Percentiles rank a stretch among this genome's conserved stretches.
Conservation (phyloP, 495 filamentous ascomycete species). For the Xylaria venustula region DNA sequence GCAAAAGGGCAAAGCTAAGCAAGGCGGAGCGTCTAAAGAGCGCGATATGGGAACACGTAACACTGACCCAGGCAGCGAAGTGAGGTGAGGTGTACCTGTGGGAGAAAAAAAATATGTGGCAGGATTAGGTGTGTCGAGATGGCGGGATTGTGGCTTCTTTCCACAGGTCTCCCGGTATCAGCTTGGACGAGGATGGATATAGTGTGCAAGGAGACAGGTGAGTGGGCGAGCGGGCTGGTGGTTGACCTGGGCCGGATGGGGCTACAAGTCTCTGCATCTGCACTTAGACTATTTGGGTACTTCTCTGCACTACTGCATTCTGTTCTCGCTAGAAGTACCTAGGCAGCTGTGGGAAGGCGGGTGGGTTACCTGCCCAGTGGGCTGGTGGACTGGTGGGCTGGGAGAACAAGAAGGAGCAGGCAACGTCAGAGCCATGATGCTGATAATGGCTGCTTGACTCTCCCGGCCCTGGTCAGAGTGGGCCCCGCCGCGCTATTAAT, state of each 20-base stretch:
- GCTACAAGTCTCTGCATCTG: neutral
- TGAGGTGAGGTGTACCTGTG: constrained; percentile 7
- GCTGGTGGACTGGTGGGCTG: neutral
- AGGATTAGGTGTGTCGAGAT: constrained; percentile 6
- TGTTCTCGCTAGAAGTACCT: too few relatives aligned
- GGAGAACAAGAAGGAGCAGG: neutral
- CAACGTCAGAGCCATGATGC: constrained; percentile 3
- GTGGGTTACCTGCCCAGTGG: neutral
- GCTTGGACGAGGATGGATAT: constrained; percentile 9
- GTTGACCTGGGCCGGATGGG: neutral
- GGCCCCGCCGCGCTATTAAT: neutral
- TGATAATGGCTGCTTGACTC: neutral
- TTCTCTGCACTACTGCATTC: too few relatives aligned
- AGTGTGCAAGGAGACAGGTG: neutral
- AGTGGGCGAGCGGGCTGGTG: neutral
- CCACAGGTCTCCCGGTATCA: neutral
- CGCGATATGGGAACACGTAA: neutral
- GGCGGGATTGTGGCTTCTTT: constrained; percentile 10
- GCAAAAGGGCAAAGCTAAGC: constrained; percentile 1
- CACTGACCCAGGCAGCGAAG: neutral
- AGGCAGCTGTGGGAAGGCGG: neutral
- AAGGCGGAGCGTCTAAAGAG: neutral
- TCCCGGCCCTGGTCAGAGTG: neutral
- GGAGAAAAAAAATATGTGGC: constrained; percentile 6
- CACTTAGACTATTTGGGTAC: too few relatives aligned